phyloP scores from a whole-genome alignment of 2,329 filamentous ascomycete species.

The Pestalotiopsis sp. region DNA sequence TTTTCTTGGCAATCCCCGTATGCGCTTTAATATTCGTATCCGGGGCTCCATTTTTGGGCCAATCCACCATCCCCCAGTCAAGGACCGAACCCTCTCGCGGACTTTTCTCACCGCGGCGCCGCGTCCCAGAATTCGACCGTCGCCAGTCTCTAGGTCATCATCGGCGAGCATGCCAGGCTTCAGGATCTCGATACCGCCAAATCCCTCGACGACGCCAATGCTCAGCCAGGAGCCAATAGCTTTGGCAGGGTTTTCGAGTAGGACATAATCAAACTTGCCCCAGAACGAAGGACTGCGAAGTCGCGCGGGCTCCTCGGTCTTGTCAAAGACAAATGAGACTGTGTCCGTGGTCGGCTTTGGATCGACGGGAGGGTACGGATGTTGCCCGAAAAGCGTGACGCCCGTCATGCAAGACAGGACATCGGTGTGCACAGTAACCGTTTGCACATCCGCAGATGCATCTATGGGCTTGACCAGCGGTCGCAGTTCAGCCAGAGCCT shows the following conservation, averaged over 20 bases:
- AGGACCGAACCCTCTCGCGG: conserved; percentile 43
- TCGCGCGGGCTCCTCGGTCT: conserved; percentile 57
- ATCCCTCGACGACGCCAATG: conserved; percentile 60
- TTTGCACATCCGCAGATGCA: conserved; percentile 30
- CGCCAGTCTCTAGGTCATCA: conserved; percentile 25
- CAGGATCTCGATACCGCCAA: conserved; percentile 61
- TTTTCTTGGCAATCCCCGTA: conserved; percentile 29
- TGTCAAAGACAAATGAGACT: conserved; percentile 54
- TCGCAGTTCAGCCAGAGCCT: conserved; percentile 67
- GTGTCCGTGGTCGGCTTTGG: conserved; percentile 25
- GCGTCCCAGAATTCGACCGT: conserved; percentile 45
- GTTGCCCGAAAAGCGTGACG: conserved; percentile 66
- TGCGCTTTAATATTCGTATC: conserved; percentile 51
- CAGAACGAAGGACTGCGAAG: conserved; percentile 59
- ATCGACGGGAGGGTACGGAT: conserved; percentile 33
- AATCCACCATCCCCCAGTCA: conserved; percentile 66
- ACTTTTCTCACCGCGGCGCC: conserved; percentile 43
- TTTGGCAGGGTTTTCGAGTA: conserved; percentile 55
- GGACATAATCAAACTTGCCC: conserved; percentile 65
- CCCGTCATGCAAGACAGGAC: conserved; percentile 73
- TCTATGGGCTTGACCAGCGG: conserved; percentile 36
- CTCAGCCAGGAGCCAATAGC: conserved; percentile 57
- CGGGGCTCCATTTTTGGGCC: conserved; percentile 63
- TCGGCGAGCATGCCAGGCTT: conserved; percentile 42
- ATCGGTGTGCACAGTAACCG: conserved; percentile 62